Base-by-base conservation (phyloP, 108 stramenopile species). In the Cyclostephanos invisitatus region DNA sequence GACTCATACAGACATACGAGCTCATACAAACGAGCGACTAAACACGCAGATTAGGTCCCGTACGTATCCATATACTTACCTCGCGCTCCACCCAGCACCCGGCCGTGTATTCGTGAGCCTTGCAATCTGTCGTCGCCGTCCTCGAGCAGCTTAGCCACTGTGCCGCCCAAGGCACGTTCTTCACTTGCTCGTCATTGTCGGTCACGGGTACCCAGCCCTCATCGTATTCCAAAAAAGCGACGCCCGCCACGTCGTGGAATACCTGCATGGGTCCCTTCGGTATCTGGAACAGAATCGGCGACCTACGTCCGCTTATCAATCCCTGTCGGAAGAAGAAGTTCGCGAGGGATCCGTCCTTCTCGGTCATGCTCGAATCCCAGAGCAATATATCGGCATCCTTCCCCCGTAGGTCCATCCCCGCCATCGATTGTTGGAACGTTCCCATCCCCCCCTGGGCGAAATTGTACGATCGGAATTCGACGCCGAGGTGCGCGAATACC, bases 401-500 rank as follows among this genome's bases (percentile, higher is more conserved):
- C 25, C 78, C 82, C 3, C 77, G 44, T 17, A 83, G 22, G 29
- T 74, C 73, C 67, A 70, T 73, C 11, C 77, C 78, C 14, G 77
- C 82, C 51, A 83, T 22, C 17, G 78, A 68, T n/a, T 74, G 72
- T 38, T 77, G 76, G 29, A 74, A 60, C 2, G 82, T 83, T 5
- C 82, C 82, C 66, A 83, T 62, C 0, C 82, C 78, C 0, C 76
- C 78, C 55, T 78, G 81, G 12, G 83, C 86, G 63, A 85, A 67
- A 53, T 85, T 85, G n/a, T 80, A 67, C 7, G 73, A 40, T 22
- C 82, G 72, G 12, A 87, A 64, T 49, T 55, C 44, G 0, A 87
- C 65, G 15, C 84, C 84, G 22, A 87, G 55, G 21, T 79, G 70
- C 3, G 75, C 71, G 50, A 88, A 75, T 0, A 88, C 81, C 3